Evolutionary conservation across 345 rosid species (phyloP), one percentile per base, ranked within the genome.

Genomic region (Draba incana): DNA sequence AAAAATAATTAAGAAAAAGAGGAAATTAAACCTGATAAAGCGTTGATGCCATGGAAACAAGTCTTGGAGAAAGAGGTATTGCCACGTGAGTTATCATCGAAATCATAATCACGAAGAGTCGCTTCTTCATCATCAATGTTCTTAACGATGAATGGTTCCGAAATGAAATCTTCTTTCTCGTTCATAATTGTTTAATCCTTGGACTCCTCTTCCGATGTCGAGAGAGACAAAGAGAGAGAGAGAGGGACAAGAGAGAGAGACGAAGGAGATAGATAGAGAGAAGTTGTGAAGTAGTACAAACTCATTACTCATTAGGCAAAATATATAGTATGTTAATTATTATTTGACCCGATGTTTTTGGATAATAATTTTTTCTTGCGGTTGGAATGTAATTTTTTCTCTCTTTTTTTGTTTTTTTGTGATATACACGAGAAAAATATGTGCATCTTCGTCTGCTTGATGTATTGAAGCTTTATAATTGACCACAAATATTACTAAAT

Each of bases 1-100:
- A 14, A 8, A 58, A 48, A 12, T 4, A 42, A 51, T 3, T 10
- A 10, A 47, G 7, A 47, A 16, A 37, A 7, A 15, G 39, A 23
- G 2, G 5, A 10, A 14, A 43, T 5, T 2, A 50, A 74, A 86
- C 96, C 96, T 84, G 96, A 84, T 63, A 84, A 79, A 51, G 92
- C 86, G 76, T 84, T 84, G 48, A 83, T 74, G 74, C 88, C 86
- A 72, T 86, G 80, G 78, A 86, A 81, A 69, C 84, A 78, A 61
- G 96, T 81, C 35, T 77, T 82, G 75, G 74, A 83, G 79, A 76
- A 76, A 66, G 85, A 73, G 5, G 86, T 76, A 14, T 72, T 67
- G 59, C 75, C 74, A 16, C 56, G 23, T 58, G 78, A 49, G 46
- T 75, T 16, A 25, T 39, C 28, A 24, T 57, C 10, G 30, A 14